phyloP scores from a whole-genome alignment of 305 asterid species.

The Rubia balearica region DNA sequence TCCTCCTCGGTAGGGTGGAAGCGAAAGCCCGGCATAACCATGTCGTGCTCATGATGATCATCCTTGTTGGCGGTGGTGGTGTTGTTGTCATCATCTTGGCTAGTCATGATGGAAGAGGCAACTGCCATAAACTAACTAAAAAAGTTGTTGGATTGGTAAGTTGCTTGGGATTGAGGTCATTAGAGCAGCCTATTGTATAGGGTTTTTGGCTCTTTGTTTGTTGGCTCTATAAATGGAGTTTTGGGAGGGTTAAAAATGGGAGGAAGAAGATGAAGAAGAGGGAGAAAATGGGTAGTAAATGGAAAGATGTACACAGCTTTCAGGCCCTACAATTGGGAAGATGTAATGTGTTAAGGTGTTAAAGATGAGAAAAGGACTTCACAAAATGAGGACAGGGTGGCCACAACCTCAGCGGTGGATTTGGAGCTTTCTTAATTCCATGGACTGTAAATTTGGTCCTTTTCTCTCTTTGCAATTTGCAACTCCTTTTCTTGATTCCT shows the following conservation, averaged over 20 bases:
- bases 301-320: conserved; percentile 45
- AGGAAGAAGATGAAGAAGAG: background rate
- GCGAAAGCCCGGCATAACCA: conserved; percentile 92
- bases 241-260: background rate
- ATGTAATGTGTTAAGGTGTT: conserved; percentile 38
- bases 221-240: conserved; percentile 18
- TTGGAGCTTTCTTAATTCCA: conserved; percentile 50
- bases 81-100: conserved; percentile 25
- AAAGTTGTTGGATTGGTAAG: background rate
- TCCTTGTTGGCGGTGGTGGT: conserved; percentile 10
- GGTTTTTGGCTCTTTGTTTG: background rate
- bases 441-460: conserved; percentile 23
- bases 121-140: conserved; percentile 29
- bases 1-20: conserved; percentile 93
- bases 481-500: background rate
- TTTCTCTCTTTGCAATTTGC: background rate
- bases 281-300: conserved; percentile 23
- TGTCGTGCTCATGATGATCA: conserved; percentile 60
- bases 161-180: conserved; percentile 9
- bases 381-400: conserved; percentile 52
- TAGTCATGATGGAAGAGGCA: conserved; percentile 24
- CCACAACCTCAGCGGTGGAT: conserved; percentile 61
- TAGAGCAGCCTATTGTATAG: conserved; percentile 1
- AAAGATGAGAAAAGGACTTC: conserved; percentile 63
- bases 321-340: conserved; percentile 48